Evolutionary conservation across 805 yeast species (phyloP), one percentile per base, ranked within the genome.

Genomic region (Lipomyces spencermartinsiae): DNA sequence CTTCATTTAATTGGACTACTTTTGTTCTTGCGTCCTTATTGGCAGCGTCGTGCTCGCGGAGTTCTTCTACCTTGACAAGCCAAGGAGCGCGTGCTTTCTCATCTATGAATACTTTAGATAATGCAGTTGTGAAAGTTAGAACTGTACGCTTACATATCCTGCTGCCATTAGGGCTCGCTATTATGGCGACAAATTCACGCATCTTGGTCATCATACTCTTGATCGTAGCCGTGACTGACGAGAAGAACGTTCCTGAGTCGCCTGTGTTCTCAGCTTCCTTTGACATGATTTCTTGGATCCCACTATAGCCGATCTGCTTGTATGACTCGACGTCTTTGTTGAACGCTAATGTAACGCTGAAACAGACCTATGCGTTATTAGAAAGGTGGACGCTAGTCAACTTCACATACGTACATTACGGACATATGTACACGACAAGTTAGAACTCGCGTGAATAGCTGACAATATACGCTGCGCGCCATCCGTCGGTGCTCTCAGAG

Each of bases 71-170:
- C 59, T 71, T 71, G 22, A 64, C 59, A 16, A 35, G n/a, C 78
- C 78, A 76, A 1, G 77, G 77, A 10, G 73, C 55, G 14, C 8
- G n/a, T 31, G 51, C 46, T 43, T 57, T 34, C 59, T 57, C 46
- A 33, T 29, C 43, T 57, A 31, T 16, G 16, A n/a, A 25, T 14
- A 29, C 22, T 8, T 43, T 6, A 43, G 49, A 25, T 22, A 43
- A 43, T 16, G 8, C 49, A 43, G 2, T 12, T 16, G 16, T 2
- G 10, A 2, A 43, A 5, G 16, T 43, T 8, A 43, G 22, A 19
- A 43, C 49, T 1, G 22, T 43, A 16, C 19, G 49, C 1, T 5
- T 43, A 43, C 49, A 43, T 43, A 43, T 43, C 25, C 19, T 16
- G 22, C 49, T n/a, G 49, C 49, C 49, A 16, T n/a, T n/a, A 19